Evolutionary conservation across 768 basidiomycete genomes (phyloP).

Genomic region (Panaeolus cyanescens): DNA sequence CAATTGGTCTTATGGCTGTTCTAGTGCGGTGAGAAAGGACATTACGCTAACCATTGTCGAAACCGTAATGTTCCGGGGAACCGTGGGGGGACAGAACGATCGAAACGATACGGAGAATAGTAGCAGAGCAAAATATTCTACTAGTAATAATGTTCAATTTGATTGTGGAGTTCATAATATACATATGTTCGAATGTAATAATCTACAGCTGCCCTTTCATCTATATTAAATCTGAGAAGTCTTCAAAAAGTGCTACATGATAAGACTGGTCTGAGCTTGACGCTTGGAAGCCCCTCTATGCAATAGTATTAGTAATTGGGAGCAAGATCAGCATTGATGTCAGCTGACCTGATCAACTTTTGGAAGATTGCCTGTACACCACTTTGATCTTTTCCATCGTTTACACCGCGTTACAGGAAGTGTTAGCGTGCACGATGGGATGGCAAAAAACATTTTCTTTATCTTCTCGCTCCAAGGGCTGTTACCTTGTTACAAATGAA

Average conservation of each 20-base stretch:
- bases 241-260: no score
- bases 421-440: constrained; percentile 74
- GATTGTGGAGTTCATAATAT: no score
- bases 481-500: constrained; percentile 84
- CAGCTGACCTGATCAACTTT: no score
- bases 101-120: constrained; percentile 42
- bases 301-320: no score
- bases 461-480: constrained; percentile 56
- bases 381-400: not conserved
- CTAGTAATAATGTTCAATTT: not conserved
- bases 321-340: no score
- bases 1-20: constrained; percentile 8
- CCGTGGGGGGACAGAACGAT: constrained; percentile 76
- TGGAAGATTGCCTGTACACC: no score
- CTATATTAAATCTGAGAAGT: no score
- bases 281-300: no score
- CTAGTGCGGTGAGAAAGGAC: constrained; percentile 90
- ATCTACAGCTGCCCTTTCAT: no score
- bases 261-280: no score
- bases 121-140: constrained; percentile 4
- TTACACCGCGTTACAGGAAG: no score
- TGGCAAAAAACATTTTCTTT: constrained; percentile 89
- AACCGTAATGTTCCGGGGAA: constrained; percentile 92
- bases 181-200: no score
- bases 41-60: constrained; percentile 93